phyloP scores from a whole-genome alignment of 2,329 filamentous ascomycete species.

The Cladosporium colombiae region DNA sequence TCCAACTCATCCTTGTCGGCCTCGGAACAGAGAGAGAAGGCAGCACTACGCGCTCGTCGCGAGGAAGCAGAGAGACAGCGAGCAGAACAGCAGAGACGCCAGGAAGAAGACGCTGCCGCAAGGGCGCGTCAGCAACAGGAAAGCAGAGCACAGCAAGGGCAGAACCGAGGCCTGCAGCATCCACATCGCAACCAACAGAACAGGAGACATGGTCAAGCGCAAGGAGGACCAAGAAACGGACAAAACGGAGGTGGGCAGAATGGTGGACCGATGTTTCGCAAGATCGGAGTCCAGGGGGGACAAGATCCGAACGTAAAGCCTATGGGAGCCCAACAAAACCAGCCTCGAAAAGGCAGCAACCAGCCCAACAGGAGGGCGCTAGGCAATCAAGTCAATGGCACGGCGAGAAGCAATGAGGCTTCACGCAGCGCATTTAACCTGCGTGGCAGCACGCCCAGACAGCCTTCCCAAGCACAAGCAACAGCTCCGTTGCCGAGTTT shows the following conservation, averaged over 20 bases:
- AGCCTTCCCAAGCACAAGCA: not conserved
- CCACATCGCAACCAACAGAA: not conserved
- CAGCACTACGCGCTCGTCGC: conserved; percentile 15
- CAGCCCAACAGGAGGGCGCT: not conserved
- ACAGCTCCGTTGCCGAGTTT: conserved; percentile 13
- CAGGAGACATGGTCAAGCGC: not conserved
- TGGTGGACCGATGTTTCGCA: not conserved
- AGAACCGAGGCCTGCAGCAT: not conserved
- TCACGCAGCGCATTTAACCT: not conserved
- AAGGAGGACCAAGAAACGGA: not conserved
- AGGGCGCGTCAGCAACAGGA: not conserved
- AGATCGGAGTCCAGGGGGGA: not conserved
- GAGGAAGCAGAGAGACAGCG: conserved; percentile 18
- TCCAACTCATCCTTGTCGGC: conserved; percentile 28
- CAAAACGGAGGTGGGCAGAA: not conserved
- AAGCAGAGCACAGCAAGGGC: not conserved
- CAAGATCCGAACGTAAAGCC: not conserved
- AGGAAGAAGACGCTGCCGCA: conserved; percentile 1
- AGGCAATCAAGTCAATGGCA: not conserved
- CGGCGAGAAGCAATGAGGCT: not conserved
- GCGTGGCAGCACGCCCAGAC: not conserved
- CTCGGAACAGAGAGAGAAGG: conserved; percentile 26
- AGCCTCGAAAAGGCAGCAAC: not conserved
- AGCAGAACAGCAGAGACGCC: conserved; percentile 20
- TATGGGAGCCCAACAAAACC: not conserved